Conservation (phyloP, 2,329 filamentous ascomycete species). For the Aspergillus floridensis region DNA sequence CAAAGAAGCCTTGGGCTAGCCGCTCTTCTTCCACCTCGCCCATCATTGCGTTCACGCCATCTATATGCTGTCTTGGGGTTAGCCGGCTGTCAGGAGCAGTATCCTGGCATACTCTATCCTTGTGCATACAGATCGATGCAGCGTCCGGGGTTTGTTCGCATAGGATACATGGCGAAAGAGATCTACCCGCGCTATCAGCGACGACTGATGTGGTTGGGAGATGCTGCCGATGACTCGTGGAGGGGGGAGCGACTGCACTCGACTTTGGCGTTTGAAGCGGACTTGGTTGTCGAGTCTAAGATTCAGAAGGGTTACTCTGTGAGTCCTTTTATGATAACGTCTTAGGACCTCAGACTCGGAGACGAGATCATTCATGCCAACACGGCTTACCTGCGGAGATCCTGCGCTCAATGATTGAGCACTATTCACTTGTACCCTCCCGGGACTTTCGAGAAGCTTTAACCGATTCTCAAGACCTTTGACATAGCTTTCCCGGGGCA, state of each 20-base stretch:
- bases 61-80: neutral
- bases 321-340: neutral
- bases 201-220: neutral
- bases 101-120: neutral
- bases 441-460: constrained; percentile 24
- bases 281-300: neutral
- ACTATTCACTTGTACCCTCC: neutral
- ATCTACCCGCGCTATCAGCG: neutral
- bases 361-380: neutral
- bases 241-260: neutral
- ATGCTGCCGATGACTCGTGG: neutral
- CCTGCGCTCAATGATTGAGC: constrained; percentile 4
- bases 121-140: neutral
- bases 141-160: neutral
- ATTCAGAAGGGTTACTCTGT: neutral
- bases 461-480: constrained; percentile 26
- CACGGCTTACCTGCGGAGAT: constrained; percentile 12
- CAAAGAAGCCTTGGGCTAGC: constrained; percentile 46
- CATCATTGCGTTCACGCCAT: constrained; percentile 48
- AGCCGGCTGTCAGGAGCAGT: neutral
- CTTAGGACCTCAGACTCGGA: too few relatives aligned
- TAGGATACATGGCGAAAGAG: neutral
- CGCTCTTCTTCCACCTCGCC: constrained; percentile 45
- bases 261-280: neutral
- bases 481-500: constrained; percentile 28